Base-by-base conservation (phyloP, 805 yeast genomes). In the Blastobotrys attinorum region DNA sequence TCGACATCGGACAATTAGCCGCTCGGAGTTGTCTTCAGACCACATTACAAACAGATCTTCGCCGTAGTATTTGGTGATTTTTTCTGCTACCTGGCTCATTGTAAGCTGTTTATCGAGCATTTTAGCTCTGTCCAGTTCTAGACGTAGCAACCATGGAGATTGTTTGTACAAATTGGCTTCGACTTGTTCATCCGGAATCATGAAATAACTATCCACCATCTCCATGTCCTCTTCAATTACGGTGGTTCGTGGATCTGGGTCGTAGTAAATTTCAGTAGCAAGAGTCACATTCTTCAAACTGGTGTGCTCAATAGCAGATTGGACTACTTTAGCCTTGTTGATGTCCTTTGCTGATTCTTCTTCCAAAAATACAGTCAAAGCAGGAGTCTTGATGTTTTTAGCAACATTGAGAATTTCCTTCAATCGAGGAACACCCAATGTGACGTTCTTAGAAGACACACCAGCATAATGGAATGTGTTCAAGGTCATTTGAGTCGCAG, bases 371-470 rank as follows among this genome's bases (percentile, higher is more conserved):
- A 90, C 96, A 7, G 96, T 88, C 61, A 90, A 72, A 11, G 96
- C 94, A n/a, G 99, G 99, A n/a, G 99, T 92, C 69, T 90, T 92
- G 74, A 92, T 89, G 58, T 86, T 90, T 71, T 92, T 92, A 8
- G 99, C 99, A 52, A 92, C 98, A 63, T 90, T 90, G 66, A 92
- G 76, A 77, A 92, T 92, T 76, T 92, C 98, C 77, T 97, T 85
- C 83, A 92, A 78, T 77, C 98, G 95, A 36, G 98, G 98, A 60
- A 92, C 92, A 82, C 98, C 98, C 57, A 92, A 75, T 0, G 98
- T 92, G 51, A 92, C 98, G 67, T 92, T 92, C 46, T 97, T 97
- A 44, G 98, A 97, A 76, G 98, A 97, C 69, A 92, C 97, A 66
- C 98, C 98, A 56, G 98, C 98, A 61, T 92, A 92, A 72, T 92